These are phyloP conservation scores for Globisporangium solare DNA, from an alignment of 352 stramenopile genomes.

Conservation along the genomic window DNA sequence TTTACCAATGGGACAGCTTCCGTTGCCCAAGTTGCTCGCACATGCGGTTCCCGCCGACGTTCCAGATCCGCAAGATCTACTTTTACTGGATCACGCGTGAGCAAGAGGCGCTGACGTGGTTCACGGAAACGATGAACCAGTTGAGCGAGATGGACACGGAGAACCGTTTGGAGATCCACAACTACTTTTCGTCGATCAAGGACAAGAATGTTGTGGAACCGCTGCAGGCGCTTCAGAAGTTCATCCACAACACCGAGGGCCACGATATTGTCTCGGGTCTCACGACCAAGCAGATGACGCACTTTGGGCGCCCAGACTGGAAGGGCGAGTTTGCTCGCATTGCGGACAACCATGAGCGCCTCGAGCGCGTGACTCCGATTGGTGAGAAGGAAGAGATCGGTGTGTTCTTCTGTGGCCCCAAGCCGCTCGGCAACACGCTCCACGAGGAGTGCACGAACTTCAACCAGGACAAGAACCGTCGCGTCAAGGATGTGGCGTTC, in stretches of 20 bases:
- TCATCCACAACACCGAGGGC: slow-evolving; percentile 59
- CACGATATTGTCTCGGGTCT: slow-evolving; percentile 70
- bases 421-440: slow-evolving; percentile 49
- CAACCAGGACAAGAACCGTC: slow-evolving; percentile 40
- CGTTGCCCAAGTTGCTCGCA: slow-evolving; percentile 44
- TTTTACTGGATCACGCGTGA: slow-evolving; percentile 84
- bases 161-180: slow-evolving; percentile 74
- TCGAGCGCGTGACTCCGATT: slow-evolving; percentile 23
- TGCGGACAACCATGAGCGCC: slow-evolving; percentile 28
- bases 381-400: slow-evolving; percentile 56
- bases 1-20: slow-evolving; percentile 61
- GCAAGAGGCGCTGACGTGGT: slow-evolving; percentile 72
- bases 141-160: slow-evolving; percentile 67
- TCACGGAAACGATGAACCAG: slow-evolving; percentile 80
- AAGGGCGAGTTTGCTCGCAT: slow-evolving; percentile 57
- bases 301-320: slow-evolving; percentile 79
- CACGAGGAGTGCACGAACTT: slow-evolving; percentile 52
- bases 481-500: slow-evolving; percentile 39
- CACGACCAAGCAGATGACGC: slow-evolving; percentile 67
- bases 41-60: slow-evolving; percentile 58
- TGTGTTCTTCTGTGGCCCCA: slow-evolving; percentile 76
- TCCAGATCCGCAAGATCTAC: slow-evolving; percentile 76
- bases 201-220: slow-evolving; percentile 45
- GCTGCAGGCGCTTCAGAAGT: slow-evolving; percentile 66
- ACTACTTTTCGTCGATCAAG: slow-evolving; percentile 80